Evolutionary conservation across 2,329 filamentous ascomycete species (phyloP), one percentile per base, ranked within the genome.

Genomic region (Pestalotiopsis sp.): DNA sequence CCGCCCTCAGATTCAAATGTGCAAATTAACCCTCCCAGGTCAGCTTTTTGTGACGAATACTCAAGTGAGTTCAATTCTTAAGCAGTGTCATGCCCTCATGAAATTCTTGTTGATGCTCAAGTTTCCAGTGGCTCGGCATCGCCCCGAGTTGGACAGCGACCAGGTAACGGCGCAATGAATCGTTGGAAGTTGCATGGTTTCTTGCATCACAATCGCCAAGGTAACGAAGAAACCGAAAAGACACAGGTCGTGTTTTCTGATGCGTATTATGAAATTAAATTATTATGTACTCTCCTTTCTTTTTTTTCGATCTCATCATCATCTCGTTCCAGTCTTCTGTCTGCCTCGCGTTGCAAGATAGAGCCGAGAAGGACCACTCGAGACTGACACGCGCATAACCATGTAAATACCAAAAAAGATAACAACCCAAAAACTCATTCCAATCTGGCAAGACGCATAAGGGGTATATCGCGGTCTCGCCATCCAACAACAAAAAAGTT

Each of bases 391-490:
- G 45, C 45, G 45, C 45, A 52, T 52, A 23, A 23, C 45, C 45
- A 52, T 20, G 31, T 36, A 36, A 36, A 36, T 23, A 9, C 5
- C 4, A n/a, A n/a, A n/a, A n/a, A 52, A 52, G 45, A 52, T n/a
- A 23, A n/a, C 45, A 52, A 39, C 38, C 27, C 17, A 62, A 20
- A 20, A 36, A 62, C 25, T 14, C 12, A 17, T 12, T 59, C 57
- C 23, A 38, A 36, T 39, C 27, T 39, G 59, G 36, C 59, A 20
- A 36, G 36, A 62, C 27, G 59, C 31, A 62, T 62, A 62, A 39
- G 59, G 59, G 59, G 59, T 62, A 62, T 62, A 36, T 41, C 38
- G 59, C 59, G 38, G 59, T 38, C 59, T 59, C 57, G 36, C 59
- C 59, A n/a, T 62, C 36, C 59, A 62, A 62, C 12, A 58, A 58